These are phyloP conservation scores for Acacia crassicarpa DNA, from an alignment of 306 rosid genomes.

Conservation along the genomic window DNA sequence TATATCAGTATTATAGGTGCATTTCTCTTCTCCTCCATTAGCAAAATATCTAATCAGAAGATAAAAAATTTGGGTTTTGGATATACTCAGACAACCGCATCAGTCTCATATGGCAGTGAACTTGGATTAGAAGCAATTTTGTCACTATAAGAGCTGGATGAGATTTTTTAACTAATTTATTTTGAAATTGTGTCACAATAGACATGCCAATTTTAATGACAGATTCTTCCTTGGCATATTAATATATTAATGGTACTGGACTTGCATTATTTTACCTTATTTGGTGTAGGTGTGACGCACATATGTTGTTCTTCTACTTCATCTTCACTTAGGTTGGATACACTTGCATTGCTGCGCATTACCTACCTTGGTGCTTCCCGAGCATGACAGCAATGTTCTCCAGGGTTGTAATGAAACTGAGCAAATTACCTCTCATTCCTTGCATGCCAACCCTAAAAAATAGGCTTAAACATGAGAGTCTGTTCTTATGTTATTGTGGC, in stretches of 20 bases:
- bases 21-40: not conserved
- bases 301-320: not conserved
- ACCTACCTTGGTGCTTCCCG: not conserved
- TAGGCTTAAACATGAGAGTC: not conserved
- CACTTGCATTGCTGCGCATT: not conserved
- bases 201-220: constrained; percentile 2
- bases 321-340: not conserved
- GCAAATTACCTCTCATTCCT: not conserved
- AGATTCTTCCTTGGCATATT: not conserved
- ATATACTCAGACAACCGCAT: not conserved
- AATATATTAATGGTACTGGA: not conserved
- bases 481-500: constrained; percentile 2
- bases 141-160: not conserved
- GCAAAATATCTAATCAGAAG: not conserved
- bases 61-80: not conserved
- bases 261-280: not conserved
- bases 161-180: not conserved
- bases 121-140: not conserved
- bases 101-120: not conserved
- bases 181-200: not conserved
- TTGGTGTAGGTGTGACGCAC: not conserved
- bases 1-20: not conserved
- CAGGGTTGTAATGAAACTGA: constrained; percentile 1
- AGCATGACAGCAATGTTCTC: constrained; percentile 20
- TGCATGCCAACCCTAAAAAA: not conserved